Percentiles rank a stretch among this genome's conserved stretches.
Evolutionary conservation across 1,139 yeast species (phyloP).

Genomic region (Kodamaea derodonti): DNA sequence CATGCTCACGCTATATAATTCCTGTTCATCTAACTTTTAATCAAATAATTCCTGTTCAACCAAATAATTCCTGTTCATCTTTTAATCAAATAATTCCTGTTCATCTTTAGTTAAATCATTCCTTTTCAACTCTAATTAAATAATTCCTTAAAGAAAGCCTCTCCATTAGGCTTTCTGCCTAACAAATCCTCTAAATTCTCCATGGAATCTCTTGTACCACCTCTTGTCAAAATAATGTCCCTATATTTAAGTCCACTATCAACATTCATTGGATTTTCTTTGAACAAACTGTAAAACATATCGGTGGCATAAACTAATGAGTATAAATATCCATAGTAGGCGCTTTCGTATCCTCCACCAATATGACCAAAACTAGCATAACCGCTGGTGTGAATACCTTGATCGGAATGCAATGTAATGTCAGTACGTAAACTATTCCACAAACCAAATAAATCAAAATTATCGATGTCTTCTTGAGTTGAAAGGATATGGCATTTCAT

Average conservation of each 20-base stretch:
- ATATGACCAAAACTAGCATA: conserved; percentile 79
- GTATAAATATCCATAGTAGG: conserved; percentile 85
- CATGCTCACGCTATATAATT: too few species aligned
- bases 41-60: too few species aligned
- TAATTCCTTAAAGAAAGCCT: conserved; percentile 61
- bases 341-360: conserved; percentile 82
- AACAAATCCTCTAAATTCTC: conserved; percentile 61
- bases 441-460: conserved; percentile 43
- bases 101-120: too few species aligned
- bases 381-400: conserved; percentile 55
- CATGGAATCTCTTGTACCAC: conserved; percentile 69
- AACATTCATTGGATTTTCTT: conserved; percentile 61
- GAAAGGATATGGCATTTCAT: conserved; percentile 61
- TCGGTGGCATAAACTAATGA: conserved; percentile 84
- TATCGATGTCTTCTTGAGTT: conserved; percentile 33
- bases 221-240: conserved; percentile 63
- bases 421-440: conserved; percentile 68
- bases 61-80: too few species aligned
- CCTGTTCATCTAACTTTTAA: too few species aligned
- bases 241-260: conserved; percentile 63
- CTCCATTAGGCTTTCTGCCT: conserved; percentile 72
- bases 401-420: conserved; percentile 54
- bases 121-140: too few species aligned
- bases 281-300: conserved; percentile 72
- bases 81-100: too few species aligned